Conservation (phyloP, 2,329 filamentous ascomycete genomes). For the Epichloe sibirici region DNA sequence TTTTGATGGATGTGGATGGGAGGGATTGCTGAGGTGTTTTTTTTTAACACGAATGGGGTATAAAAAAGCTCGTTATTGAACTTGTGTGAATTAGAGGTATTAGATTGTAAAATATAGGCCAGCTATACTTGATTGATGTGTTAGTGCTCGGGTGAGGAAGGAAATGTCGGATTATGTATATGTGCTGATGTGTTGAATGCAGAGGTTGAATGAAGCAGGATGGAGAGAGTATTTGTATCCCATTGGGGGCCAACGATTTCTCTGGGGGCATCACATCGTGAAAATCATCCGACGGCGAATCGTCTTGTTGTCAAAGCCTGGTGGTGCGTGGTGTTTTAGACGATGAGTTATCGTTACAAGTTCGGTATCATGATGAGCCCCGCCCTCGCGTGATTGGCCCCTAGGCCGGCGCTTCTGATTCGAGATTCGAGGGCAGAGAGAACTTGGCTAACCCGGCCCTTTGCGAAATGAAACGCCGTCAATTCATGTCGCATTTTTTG, state of each 20-base stretch:
- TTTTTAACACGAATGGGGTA: too few species aligned
- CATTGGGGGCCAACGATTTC: not conserved
- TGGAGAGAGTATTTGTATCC: not conserved
- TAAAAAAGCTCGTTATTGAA: too few species aligned
- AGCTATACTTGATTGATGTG: conserved; percentile 2
- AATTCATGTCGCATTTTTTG: too few species aligned
- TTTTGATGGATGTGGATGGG: not conserved
- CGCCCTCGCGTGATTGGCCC: not conserved
- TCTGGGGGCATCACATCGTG: not conserved
- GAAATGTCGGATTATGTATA: too few species aligned
- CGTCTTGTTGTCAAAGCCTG: not conserved
- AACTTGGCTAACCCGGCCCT: too few species aligned
- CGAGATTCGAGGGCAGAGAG: too few species aligned
- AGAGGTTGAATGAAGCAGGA: not conserved
- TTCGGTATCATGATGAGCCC: conserved; percentile 3
- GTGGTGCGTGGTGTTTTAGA: not conserved
- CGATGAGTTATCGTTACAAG: not conserved
- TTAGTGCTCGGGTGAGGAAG: not conserved
- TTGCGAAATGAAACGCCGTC: too few species aligned
- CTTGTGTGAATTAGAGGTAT: not conserved
- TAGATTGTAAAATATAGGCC: not conserved
- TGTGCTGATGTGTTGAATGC: not conserved
- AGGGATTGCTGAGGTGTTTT: not conserved
- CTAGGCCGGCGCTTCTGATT: too few species aligned
- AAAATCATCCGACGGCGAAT: too few species aligned